A percentile compares a stretch with the other conserved stretches of the same genome.
phyloP scores from a whole-genome alignment of 169 alveolate genomes.

The Neospora caninum region DNA sequence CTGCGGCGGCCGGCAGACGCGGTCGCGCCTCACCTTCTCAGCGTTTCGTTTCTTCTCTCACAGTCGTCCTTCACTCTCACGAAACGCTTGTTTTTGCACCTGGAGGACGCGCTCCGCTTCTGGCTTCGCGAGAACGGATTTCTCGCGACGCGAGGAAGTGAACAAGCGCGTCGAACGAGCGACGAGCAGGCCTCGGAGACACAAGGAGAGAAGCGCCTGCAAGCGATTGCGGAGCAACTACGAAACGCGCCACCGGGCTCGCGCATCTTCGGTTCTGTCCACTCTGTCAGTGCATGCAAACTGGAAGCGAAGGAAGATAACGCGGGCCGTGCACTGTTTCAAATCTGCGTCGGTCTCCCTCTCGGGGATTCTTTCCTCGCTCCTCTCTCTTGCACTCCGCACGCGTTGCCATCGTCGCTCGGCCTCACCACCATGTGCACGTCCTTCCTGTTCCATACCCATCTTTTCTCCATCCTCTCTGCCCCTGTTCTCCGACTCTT shows the following conservation, averaged over 20 bases:
- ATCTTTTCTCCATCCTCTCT: no score
- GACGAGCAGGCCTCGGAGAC: not conserved
- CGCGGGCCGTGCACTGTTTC: no score
- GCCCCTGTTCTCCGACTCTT: no score
- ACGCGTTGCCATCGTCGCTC: no score
- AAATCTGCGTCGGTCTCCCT: no score
- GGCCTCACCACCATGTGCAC: no score
- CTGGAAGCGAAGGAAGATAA: no score
- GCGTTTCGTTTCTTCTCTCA: not conserved
- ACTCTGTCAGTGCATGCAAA: no score
- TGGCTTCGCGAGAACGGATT: not conserved
- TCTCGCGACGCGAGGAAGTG: not conserved
- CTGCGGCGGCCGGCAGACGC: conserved; percentile 8
- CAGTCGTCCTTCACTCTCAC: not conserved
- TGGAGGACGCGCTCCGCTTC: not conserved
- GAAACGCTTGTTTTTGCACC: not conserved
- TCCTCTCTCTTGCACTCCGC: no score
- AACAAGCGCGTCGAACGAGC: not conserved
- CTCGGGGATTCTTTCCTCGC: no score
- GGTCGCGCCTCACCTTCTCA: not conserved
- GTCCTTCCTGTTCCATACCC: no score
- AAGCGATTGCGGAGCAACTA: not conserved
- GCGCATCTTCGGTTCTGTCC: not conserved
- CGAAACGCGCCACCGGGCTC: not conserved
- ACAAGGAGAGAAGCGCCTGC: not conserved